A percentile compares a stretch with the other conserved stretches of the same genome.
phyloP scores from a whole-genome alignment of 208 protist genomes.

The Acanthamoeba royreba region DNA sequence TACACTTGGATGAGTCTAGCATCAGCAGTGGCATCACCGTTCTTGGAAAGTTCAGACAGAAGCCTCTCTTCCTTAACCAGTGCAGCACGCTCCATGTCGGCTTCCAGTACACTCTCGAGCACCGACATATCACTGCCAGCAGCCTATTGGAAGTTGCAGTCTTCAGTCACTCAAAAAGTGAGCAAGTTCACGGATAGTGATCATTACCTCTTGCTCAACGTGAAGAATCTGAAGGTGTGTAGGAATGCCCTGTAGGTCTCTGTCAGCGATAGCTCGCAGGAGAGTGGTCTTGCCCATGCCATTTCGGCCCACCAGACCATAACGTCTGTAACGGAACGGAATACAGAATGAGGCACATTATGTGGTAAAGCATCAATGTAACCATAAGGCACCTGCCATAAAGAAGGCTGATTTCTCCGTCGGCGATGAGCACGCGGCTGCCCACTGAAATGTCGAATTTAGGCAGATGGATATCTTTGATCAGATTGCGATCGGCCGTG shows the following conservation, averaged over 20 bases:
- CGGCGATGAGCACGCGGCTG: not conserved
- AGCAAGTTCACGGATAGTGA: not conserved
- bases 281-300: constrained; percentile 75
- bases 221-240: not conserved
- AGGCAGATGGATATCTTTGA: not conserved
- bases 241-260: not conserved
- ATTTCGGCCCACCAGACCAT: constrained; percentile 75
- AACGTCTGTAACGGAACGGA: constrained; percentile 35
- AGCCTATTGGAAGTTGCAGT: too few relatives aligned
- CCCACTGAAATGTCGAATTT: constrained; percentile 31
- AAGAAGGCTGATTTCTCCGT: not conserved
- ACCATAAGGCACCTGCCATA: not conserved
- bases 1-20: not conserved
- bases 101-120: constrained; percentile 39
- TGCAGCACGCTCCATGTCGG: constrained; percentile 14
- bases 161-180: too few relatives aligned
- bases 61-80: constrained; percentile 20
- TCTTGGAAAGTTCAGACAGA: not conserved
- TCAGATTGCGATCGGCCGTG: not conserved
- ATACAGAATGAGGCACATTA: not conserved
- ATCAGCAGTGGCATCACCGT: constrained; percentile 12
- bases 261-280: constrained; percentile 46
- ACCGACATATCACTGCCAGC: constrained; percentile 21
- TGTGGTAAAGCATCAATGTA: not conserved
- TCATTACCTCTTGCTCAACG: constrained; percentile 34